A percentile compares a stretch with the other conserved stretches of the same genome.
These are phyloP conservation scores for Torulaspora franciscae DNA, from an alignment of 805 yeast species.

Conservation along the genomic window DNA sequence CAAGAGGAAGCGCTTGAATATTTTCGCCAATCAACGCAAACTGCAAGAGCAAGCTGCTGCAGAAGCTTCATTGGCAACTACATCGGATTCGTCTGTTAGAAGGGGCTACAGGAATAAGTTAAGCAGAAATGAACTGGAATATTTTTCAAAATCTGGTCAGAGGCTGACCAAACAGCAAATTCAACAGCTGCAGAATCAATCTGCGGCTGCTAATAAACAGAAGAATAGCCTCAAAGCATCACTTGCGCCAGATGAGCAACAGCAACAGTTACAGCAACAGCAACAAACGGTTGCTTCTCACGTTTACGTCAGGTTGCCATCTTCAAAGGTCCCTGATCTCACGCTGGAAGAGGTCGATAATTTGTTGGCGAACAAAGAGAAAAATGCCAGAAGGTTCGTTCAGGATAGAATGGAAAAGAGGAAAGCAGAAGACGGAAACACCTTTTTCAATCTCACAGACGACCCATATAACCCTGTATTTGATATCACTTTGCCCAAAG, in stretches of 20 bases:
- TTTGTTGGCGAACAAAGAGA: conserved; percentile 68
- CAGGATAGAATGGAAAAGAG: conserved; percentile 74
- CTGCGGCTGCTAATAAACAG: conserved; percentile 6
- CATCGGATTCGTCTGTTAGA: conserved; percentile 23
- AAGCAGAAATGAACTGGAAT: conserved; percentile 23
- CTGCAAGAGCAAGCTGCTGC: conserved; percentile 18
- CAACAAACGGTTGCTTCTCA: conserved; percentile 39
- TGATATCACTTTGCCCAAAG: conserved; percentile 55
- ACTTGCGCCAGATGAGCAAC: conserved; percentile 10
- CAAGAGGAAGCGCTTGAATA: conserved; percentile 49
- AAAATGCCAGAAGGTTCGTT: conserved; percentile 76
- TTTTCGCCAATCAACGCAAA: conserved; percentile 24
- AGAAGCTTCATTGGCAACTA: conserved; percentile 21
- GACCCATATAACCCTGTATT: conserved; percentile 79
- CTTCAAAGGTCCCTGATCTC: conserved; percentile 89
- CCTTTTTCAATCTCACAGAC: conserved; percentile 81
- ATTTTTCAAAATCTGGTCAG: conserved; percentile 19
- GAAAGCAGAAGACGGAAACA: conserved; percentile 58
- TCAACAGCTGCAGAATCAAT: conserved; percentile 20
- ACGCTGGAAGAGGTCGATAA: conserved; percentile 78
- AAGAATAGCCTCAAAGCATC: conserved; percentile 5
- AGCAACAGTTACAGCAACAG: conserved; percentile 15
- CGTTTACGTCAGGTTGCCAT: conserved; percentile 81
- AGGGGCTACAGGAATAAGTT: conserved; percentile 17
- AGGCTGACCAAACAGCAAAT: conserved; percentile 26